These are phyloP conservation scores for Mitragyna speciosa DNA, from an alignment of 257 asterid species.

Conservation along the genomic window DNA sequence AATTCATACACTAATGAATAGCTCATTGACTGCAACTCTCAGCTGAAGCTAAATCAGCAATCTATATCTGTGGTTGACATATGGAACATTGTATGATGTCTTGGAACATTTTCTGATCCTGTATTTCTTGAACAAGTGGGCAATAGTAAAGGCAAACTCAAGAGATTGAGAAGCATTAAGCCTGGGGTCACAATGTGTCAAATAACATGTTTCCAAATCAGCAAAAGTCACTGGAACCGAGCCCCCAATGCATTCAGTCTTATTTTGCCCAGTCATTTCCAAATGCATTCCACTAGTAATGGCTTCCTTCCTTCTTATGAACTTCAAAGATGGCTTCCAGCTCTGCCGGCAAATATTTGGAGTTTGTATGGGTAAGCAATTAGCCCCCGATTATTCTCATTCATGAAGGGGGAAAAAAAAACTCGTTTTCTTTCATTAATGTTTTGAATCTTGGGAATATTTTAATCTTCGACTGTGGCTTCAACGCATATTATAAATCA, in stretches of 20 bases:
- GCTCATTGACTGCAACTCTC: no score
- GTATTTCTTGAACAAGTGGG: neutral
- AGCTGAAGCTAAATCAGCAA: no score
- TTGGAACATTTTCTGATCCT: neutral
- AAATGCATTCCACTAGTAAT: conserved; percentile 13
- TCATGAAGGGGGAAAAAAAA: no score
- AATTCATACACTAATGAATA: no score
- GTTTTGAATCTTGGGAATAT: no score
- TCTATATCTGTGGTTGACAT: no score
- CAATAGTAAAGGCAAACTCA: neutral
- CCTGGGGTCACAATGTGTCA: neutral
- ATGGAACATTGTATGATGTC: no score
- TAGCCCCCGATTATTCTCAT: no score
- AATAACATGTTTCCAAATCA: neutral
- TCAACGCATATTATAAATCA: no score
- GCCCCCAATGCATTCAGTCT: conserved; percentile 5
- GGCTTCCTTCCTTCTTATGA: conserved; percentile 21
- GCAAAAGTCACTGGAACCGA: neutral
- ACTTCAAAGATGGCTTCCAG: conserved; percentile 20
- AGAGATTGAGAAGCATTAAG: conserved; percentile 7
- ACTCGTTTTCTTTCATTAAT: no score
- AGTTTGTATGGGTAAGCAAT: neutral
- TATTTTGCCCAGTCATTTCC: conserved; percentile 11
- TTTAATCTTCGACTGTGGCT: no score
- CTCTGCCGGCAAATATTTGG: conserved; percentile 7